These are phyloP conservation scores for Boletus patriciae DNA, from an alignment of 768 basidiomycete species.

Conservation along the genomic window DNA sequence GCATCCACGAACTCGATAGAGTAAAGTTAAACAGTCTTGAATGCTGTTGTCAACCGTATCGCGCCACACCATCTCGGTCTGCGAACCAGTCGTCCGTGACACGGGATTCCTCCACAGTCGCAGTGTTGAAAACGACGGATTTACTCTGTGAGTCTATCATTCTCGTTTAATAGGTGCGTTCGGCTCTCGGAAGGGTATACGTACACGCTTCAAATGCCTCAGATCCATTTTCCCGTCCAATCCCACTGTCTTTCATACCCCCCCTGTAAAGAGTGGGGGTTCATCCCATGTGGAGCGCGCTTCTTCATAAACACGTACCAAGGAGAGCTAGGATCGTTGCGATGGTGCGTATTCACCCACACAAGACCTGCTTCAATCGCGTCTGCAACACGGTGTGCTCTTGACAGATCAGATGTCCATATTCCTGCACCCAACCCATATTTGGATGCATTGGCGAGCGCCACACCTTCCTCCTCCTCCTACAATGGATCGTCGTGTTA, in stretches of 20 bases:
- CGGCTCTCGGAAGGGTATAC: constrained; percentile 21
- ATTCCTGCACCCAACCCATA: constrained; percentile 82
- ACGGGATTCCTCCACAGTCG: constrained; percentile 56
- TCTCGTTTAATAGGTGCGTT: constrained; percentile 6
- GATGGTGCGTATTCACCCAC: constrained; percentile 89
- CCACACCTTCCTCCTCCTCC: constrained; percentile 65
- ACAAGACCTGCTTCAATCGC: constrained; percentile 73
- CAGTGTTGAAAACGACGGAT: constrained; percentile 75
- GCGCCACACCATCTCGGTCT: constrained; percentile 47
- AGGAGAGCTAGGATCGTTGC: constrained; percentile 86
- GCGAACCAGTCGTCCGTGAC: constrained; percentile 78
- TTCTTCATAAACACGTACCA: constrained; percentile 48
- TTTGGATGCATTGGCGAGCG: constrained; percentile 70
- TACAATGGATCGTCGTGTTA: constrained; percentile 20
- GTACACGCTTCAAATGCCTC: constrained; percentile 79
- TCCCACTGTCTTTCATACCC: constrained; percentile 88
- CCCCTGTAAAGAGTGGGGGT: constrained; percentile 55
- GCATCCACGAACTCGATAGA: not conserved
- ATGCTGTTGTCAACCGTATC: constrained; percentile 56
- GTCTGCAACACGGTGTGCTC: constrained; percentile 72
- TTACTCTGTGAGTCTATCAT: constrained; percentile 78
- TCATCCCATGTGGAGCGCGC: not conserved
- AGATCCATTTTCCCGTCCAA: constrained; percentile 82
- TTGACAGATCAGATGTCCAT: constrained; percentile 74
- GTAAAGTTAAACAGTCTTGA: not conserved